phyloP scores from a whole-genome alignment of 805 yeast species.

The Ogataea minuta region DNA sequence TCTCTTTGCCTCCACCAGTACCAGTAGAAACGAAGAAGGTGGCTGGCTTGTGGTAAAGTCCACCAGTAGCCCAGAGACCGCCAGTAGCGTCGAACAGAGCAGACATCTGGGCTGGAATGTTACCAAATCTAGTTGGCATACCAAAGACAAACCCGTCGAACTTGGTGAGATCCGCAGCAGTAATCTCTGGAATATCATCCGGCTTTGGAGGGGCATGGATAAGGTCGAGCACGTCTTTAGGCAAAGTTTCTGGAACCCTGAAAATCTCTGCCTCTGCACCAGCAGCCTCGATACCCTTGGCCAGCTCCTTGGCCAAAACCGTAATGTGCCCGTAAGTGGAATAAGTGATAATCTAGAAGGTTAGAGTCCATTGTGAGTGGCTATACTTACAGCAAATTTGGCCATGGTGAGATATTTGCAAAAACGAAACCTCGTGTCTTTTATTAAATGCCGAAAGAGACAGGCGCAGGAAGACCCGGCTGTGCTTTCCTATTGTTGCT shows the following conservation, averaged over 20 bases:
- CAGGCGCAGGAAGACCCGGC: neutral
- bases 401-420: conserved; percentile 7
- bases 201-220: conserved; percentile 69
- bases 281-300: conserved; percentile 66
- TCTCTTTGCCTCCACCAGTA: conserved; percentile 84
- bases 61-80: conserved; percentile 74
- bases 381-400: conserved; percentile 14
- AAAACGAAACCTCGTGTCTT: neutral
- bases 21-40: conserved; percentile 75
- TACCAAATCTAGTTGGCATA: conserved; percentile 83
- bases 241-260: conserved; percentile 76
- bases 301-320: conserved; percentile 61
- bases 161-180: conserved; percentile 51
- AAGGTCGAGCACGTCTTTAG: conserved; percentile 51
- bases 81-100: conserved; percentile 79
- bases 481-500: no score
- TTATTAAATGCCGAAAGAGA: neutral
- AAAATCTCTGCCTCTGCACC: conserved; percentile 68
- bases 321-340: conserved; percentile 78
- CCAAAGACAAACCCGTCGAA: conserved; percentile 87
- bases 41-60: conserved; percentile 69
- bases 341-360: conserved; percentile 50
- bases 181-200: conserved; percentile 56
- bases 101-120: conserved; percentile 73
- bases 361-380: no score